Evolutionary conservation across 768 basidiomycete genomes (phyloP).

Genomic region (Russula earlei): DNA sequence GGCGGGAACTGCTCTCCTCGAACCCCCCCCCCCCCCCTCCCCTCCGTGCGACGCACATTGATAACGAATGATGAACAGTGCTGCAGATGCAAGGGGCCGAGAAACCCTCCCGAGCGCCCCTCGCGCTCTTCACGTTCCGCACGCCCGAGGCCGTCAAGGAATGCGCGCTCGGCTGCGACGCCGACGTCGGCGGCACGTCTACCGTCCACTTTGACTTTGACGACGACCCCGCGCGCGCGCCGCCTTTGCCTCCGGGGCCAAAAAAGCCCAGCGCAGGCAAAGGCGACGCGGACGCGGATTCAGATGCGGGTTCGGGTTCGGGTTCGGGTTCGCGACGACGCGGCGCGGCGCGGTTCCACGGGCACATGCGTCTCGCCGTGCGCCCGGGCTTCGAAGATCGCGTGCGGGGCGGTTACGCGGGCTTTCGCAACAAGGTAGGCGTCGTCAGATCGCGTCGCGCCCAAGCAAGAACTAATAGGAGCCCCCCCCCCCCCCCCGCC

Average conservation of each 20-base stretch:
- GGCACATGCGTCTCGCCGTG: constrained; percentile 64
- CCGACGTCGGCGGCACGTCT: constrained; percentile 79
- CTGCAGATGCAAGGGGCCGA: constrained; percentile 72
- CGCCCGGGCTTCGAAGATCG: constrained; percentile 55
- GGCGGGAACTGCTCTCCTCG: background rate
- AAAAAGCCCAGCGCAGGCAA: too few relatives aligned
- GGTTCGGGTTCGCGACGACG: background rate
- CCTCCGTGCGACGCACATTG: too few relatives aligned
- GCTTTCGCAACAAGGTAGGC: constrained; percentile 74
- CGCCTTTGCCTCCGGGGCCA: constrained; percentile 25
- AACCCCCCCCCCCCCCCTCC: too few relatives aligned
- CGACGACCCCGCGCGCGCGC: constrained; percentile 34
- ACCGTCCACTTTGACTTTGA: constrained; percentile 71
- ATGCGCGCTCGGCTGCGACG: constrained; percentile 78
- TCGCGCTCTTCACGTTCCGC: constrained; percentile 58
- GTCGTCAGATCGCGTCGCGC: too few relatives aligned
- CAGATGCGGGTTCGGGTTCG: too few relatives aligned
- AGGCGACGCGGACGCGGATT: background rate
- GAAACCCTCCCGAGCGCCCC: constrained; percentile 48
- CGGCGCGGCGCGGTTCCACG: constrained; percentile 66
- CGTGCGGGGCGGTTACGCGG: constrained; percentile 82
- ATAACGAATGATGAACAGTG: constrained; percentile 35
- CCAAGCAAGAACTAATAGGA: too few relatives aligned
- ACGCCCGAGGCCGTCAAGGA: constrained; percentile 44
- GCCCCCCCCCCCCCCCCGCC: too few relatives aligned